Conservation (phyloP, 163 green algal genomes). For the Prototheca cutis region DNA sequence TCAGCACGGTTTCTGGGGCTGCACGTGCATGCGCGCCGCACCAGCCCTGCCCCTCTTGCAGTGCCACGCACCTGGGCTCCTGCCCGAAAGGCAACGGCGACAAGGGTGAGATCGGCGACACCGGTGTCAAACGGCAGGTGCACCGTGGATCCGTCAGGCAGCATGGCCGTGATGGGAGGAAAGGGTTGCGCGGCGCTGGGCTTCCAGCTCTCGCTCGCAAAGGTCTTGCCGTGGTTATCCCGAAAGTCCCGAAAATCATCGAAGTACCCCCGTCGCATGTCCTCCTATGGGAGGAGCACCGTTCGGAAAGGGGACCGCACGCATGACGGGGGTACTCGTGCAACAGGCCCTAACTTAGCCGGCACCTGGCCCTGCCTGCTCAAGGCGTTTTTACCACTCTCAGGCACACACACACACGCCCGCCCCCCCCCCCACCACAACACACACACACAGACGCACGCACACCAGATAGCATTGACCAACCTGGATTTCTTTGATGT, state of each 20-base stretch:
- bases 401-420: not conserved
- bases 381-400: not conserved
- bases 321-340: not conserved
- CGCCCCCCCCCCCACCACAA: too few species aligned
- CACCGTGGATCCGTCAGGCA: not conserved
- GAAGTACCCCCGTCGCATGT: constrained; percentile 49
- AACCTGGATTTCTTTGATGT: too few species aligned
- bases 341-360: too few species aligned
- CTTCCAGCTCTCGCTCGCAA: constrained; percentile 4
- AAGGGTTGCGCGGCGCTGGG: constrained; percentile 10
- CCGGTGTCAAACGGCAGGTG: constrained; percentile 2
- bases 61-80: constrained; percentile 31
- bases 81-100: constrained; percentile 41
- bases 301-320: not conserved
- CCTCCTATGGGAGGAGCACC: constrained; percentile 19
- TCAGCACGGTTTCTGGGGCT: too few species aligned
- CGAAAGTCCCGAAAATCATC: constrained; percentile 50
- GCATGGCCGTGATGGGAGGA: constrained; percentile 4
- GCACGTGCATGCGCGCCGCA: too few species aligned
- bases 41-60: constrained; percentile 19
- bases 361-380: too few species aligned
- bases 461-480: too few species aligned
- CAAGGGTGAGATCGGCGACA: constrained; percentile 8
- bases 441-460: too few species aligned
- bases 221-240: constrained; percentile 38